A percentile compares a stretch with the other conserved stretches of the same genome.
Evolutionary conservation across 768 basidiomycete genomes (phyloP).

Genomic region (Tulasnella sp.): DNA sequence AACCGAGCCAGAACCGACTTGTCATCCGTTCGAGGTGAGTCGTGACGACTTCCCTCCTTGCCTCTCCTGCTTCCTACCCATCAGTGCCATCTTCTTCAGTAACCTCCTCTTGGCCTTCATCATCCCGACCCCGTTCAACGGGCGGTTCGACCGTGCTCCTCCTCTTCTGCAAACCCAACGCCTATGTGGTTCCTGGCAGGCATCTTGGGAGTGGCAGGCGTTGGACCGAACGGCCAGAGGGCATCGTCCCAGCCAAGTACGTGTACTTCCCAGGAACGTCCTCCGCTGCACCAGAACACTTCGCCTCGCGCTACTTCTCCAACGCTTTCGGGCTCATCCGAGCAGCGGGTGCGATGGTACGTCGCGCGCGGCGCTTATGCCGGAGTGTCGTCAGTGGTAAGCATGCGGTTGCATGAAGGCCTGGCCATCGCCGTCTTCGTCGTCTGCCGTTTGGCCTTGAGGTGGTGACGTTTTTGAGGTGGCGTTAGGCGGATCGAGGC

Average conservation of each 20-base stretch:
- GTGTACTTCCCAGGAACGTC: conserved; percentile 22
- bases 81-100: not conserved
- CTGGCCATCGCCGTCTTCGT: not conserved
- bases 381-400: conserved; percentile 13
- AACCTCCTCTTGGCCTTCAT: not conserved
- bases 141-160: not conserved
- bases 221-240: not conserved
- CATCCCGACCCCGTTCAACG: not conserved
- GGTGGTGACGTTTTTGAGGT: not conserved
- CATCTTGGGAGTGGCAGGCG: not conserved
- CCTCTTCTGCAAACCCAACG: not conserved
- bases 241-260: conserved; percentile 11
- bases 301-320: conserved; percentile 2
- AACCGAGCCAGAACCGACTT: conserved; percentile 30
- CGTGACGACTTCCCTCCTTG: not conserved
- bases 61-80: not conserved
- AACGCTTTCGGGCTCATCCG: not conserved
- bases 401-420: not conserved
- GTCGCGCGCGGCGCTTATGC: not conserved
- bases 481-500: not conserved
- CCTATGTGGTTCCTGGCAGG: too few species aligned
- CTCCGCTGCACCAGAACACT: not conserved
- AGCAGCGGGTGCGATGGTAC: not conserved
- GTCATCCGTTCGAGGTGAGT: conserved; percentile 37
- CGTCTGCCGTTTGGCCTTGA: not conserved